Evolutionary conservation across 2,329 filamentous ascomycete species (phyloP), one percentile per base, ranked within the genome.

Genomic region (Lachnellula hyalina): DNA sequence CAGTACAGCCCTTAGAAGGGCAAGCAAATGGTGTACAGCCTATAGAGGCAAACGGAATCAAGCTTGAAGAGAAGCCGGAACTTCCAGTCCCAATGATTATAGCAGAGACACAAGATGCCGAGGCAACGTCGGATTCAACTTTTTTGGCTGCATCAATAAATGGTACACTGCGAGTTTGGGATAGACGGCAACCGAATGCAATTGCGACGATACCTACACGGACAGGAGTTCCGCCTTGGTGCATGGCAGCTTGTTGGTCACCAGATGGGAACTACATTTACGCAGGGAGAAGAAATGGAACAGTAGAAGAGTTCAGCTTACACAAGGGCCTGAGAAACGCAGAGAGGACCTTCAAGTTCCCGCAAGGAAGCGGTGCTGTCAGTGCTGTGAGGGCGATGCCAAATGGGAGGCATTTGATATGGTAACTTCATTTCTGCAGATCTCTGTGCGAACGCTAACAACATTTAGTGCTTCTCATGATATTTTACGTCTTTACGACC

Each of bases 221-320:
- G 11, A 82, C 84, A 11, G 84, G 85, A 17, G 89, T 90, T 0
- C 93, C 94, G 1, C 94, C 93, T 0, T 99, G 93, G 93, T 97
- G 93, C 71, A 96, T 96, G 85, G 92, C 90, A 62, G 90, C 91
- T 0, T 96, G 91, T 74, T 99, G 94, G 94, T 93, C 88, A 52
- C 91, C 91, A 0, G 89, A 96, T 69, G 94, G 94, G 14, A 97
- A 97, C 72, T 90, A 84, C 71, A 92, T 99, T 65, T 99, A 96
- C 72, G 92, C 89, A 0, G 94, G 94, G 0, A 80, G 94, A 28
- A 81, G 94, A 55, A 97, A 97, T 71, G 83, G 83, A 50, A 95
- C 90, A 0, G 94, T 99, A 0, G 94, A 99, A 63, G 94, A 99
- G 72, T 99, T 89, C 72, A 90, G 84, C 66, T 77, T 99, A 17